phyloP scores from a whole-genome alignment of 2,329 filamentous ascomycete genomes.

The Xylariaceae sp. region DNA sequence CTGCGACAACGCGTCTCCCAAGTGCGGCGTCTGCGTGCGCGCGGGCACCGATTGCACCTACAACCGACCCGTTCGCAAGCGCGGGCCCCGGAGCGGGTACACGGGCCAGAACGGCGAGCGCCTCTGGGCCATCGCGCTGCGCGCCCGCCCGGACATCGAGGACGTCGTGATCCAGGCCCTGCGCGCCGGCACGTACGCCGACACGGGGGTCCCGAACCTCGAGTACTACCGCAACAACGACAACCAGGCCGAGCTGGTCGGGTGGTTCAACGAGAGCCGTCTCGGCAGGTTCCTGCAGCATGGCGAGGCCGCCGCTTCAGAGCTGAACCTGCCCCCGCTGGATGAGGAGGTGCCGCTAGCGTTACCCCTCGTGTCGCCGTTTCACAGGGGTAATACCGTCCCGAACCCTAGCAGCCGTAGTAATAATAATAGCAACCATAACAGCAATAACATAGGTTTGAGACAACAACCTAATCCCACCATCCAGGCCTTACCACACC shows the following conservation, averaged over 20 bases:
- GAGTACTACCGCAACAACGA: constrained; percentile 31
- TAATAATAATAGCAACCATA: no score
- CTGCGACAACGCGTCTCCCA: constrained; percentile 42
- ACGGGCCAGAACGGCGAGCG: constrained; percentile 33
- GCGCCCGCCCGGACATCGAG: constrained; percentile 29
- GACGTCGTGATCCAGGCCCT: constrained; percentile 29
- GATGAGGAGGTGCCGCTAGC: constrained; percentile 21
- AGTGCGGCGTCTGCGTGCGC: constrained; percentile 40
- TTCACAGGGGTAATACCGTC: no score
- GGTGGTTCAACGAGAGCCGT: constrained; percentile 29
- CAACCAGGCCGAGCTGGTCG: constrained; percentile 31
- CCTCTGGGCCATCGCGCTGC: constrained; percentile 30
- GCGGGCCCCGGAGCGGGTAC: constrained; percentile 31
- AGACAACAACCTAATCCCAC: constrained; percentile 4
- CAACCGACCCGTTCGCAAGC: constrained; percentile 31
- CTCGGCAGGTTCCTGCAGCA: constrained; percentile 29
- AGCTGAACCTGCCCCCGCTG: constrained; percentile 24
- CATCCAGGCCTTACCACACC: neutral
- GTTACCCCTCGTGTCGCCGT: constrained; percentile 11
- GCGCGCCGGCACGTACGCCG: constrained; percentile 25
- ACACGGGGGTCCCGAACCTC: constrained; percentile 27
- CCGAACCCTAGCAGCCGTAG: no score
- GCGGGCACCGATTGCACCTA: constrained; percentile 33
- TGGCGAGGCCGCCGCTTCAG: constrained; percentile 26
- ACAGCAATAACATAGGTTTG: constrained; percentile 13